Evolutionary conservation across 2,329 filamentous ascomycete species (phyloP), one percentile per base, ranked within the genome.

Genomic region (Diaporthe sp.): DNA sequence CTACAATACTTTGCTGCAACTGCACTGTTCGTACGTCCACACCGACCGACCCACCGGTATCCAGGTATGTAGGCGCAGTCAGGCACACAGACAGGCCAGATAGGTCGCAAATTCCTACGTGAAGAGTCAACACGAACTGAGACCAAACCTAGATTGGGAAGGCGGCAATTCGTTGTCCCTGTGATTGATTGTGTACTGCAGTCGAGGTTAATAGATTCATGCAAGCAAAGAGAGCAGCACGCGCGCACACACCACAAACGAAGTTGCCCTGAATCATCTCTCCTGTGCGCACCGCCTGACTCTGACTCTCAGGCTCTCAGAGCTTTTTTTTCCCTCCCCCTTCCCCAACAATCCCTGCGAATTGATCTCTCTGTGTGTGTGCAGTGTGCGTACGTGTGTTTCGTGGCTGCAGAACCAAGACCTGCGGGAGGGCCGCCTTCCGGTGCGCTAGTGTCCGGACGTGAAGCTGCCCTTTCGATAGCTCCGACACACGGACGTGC

Each of bases 371-470:
- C 19, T 35, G 58, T 40, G 33, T 35, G 55, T 38, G 25, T 13
- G 54, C n/a, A 30, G 40, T 5, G 47, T 33, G 54, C 35, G 38
- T 45, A 15, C 15, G n/a, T 28, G 38, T 40, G 61, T 66, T 66
- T 66, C 28, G 61, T 66, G 61, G 61, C 61, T 66, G 61, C 42
- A 66, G 61, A 50, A 67, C 61, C 45, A 67, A 67, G 45, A 52
- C 30, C 19, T 38, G 61, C 45, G 61, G 42, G 61, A 67, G 61
- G 30, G 17, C 45, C 45, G 45, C 30, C 61, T 38, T 67, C 61
- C 45, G 45, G 61, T 8, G 45, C 45, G 45, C 45, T 67, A 67
- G 61, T 17, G 61, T 17, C n/a, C 61, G 61, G 61, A 50, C 9
- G 30, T 64, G 40, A 45, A 67, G 42, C 30, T 67, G 61, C 42